Conservation (phyloP, 2,329 filamentous ascomycete genomes). For the Alternaria brassicae region DNA sequence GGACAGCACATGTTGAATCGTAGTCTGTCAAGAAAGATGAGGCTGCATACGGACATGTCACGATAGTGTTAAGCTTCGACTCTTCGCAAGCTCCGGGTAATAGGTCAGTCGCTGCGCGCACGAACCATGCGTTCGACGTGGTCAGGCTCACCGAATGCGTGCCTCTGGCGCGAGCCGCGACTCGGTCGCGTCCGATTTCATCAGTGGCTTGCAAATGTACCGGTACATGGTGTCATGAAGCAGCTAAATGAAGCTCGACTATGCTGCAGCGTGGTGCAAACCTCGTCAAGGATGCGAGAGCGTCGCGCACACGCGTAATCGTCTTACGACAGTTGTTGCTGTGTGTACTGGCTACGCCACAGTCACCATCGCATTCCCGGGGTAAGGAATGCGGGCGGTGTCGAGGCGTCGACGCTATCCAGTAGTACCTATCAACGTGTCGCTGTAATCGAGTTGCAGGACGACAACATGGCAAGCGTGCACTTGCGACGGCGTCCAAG, state of each 20-base stretch:
- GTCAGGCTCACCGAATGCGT: neutral
- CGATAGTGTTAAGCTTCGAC: neutral
- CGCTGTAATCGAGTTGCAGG: neutral
- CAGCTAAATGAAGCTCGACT: neutral
- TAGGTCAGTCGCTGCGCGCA: slow-evolving; percentile 3
- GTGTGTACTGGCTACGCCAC: slow-evolving; percentile 4
- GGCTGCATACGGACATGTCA: neutral
- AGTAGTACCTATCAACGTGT: neutral
- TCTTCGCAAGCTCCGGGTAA: neutral
- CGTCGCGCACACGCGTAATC: slow-evolving; percentile 1
- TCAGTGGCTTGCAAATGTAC: no score
- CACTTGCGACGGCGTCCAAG: neutral
- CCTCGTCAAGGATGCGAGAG: neutral
- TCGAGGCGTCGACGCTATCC: neutral
- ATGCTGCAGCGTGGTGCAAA: neutral
- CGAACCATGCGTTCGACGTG: slow-evolving; percentile 13
- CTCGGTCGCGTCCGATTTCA: neutral
- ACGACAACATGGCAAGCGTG: neutral
- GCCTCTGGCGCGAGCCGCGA: neutral
- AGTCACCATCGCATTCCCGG: slow-evolving; percentile 1
- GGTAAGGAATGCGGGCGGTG: slow-evolving; percentile 1
- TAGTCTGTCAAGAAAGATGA: neutral
- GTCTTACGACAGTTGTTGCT: slow-evolving; percentile 2
- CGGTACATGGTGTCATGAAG: neutral
- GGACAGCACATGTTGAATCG: neutral